Percentiles rank a stretch among this genome's conserved stretches.
Evolutionary conservation across 164 flowering plant species (phyloP).

Genomic region (Sedum album): DNA sequence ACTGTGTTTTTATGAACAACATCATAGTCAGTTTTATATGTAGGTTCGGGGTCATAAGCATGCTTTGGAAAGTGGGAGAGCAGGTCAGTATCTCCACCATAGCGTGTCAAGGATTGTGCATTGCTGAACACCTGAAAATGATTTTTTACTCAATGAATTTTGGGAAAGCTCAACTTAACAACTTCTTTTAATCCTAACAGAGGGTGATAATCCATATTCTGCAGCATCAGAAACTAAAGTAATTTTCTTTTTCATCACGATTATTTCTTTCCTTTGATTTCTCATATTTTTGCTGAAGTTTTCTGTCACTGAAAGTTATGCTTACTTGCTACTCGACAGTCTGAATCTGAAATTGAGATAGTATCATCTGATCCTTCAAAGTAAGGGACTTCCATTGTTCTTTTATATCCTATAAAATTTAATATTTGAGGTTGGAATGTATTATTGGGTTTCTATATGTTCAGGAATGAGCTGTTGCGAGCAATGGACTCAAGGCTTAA

Average conservation of each 20-base stretch:
- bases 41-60: too few species aligned
- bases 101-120: too few species aligned
- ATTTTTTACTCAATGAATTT: too few species aligned
- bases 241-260: slow-evolving; percentile 5
- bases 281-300: background rate
- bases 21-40: too few species aligned
- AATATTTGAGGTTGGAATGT: slow-evolving; percentile 4
- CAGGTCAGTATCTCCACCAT: too few species aligned
- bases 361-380: slow-evolving; percentile 58
- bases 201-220: too few species aligned
- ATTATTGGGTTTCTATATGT: slow-evolving; percentile 12
- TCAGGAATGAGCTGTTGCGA: slow-evolving; percentile 77
- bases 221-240: slow-evolving; percentile 13
- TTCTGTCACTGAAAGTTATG: background rate
- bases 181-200: too few species aligned
- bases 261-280: background rate
- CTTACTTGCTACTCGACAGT: slow-evolving; percentile 2
- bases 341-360: slow-evolving; percentile 25
- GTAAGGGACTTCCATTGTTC: slow-evolving; percentile 29
- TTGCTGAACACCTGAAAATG: too few species aligned
- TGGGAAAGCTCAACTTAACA: too few species aligned
- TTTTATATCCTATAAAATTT: slow-evolving; percentile 6
- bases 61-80: too few species aligned
- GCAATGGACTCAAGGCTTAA: slow-evolving; percentile 76
- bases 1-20: too few species aligned